Percentiles rank a stretch among this genome's conserved stretches.
Evolutionary conservation across 139 green algal genomes (phyloP).

Genomic region (Chlorella ohadii): DNA sequence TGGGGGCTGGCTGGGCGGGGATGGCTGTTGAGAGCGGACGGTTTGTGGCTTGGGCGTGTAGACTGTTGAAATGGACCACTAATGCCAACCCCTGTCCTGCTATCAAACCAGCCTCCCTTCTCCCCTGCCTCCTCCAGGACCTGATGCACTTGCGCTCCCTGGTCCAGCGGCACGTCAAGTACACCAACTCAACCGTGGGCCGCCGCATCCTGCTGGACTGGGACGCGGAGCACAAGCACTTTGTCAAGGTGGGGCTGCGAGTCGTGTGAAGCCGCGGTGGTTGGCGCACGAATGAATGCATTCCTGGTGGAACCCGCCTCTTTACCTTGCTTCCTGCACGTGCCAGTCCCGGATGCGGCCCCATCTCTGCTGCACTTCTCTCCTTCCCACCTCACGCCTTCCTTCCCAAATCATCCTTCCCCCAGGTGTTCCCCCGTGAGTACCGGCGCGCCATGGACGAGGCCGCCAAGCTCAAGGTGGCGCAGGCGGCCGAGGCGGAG

Average conservation of each 20-base stretch:
- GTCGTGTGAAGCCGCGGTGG: no score
- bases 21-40: background rate
- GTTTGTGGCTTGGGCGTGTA: no score
- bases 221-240: conserved; percentile 60
- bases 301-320: no score
- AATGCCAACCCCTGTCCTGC: no score
- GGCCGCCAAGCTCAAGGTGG: conserved; percentile 56
- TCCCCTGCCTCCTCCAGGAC: conserved; percentile 51
- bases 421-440: conserved; percentile 77
- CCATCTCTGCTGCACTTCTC: background rate
- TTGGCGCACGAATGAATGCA: no score
- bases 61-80: no score
- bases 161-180: conserved; percentile 87
- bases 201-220: conserved; percentile 79
- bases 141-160: conserved; percentile 68
- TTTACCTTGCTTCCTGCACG: no score
- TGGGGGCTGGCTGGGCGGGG: background rate
- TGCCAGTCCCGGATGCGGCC: background rate
- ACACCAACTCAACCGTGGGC: conserved; percentile 75
- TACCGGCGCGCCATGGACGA: conserved; percentile 73
- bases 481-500: conserved; percentile 63
- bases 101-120: background rate
- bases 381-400: background rate
- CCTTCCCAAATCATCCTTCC: background rate
- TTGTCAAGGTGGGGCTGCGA: conserved; percentile 77